Conservation (phyloP, 805 yeast genomes). For the Wickerhamiella qilinensis region DNA sequence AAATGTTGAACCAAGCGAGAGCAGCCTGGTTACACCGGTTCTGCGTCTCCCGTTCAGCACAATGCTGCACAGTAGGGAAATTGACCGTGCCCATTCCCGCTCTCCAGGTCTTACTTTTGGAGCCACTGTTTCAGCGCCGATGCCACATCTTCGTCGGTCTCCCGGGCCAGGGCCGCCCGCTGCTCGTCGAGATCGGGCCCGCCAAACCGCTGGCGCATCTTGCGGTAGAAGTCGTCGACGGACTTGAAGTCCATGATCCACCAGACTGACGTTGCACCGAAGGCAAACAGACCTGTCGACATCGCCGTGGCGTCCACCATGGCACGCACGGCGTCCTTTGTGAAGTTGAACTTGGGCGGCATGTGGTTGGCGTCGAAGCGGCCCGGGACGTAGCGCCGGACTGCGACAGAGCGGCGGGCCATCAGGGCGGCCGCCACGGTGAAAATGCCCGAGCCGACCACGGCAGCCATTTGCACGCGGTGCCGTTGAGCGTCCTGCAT, state of each 20-base stretch:
- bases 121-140: neutral
- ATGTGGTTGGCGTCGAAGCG: slow-evolving; percentile 72
- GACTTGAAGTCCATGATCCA: slow-evolving; percentile 66
- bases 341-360: slow-evolving; percentile 69
- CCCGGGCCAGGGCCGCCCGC: slow-evolving; percentile 10
- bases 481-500: slow-evolving; percentile 21
- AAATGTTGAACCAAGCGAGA: too few relatives aligned
- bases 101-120: too few relatives aligned
- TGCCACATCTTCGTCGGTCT: slow-evolving; percentile 7
- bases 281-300: slow-evolving; percentile 55
- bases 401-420: slow-evolving; percentile 57
- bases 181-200: slow-evolving; percentile 32
- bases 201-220: slow-evolving; percentile 48
- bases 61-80: too few relatives aligned
- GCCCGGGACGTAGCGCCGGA: slow-evolving; percentile 58
- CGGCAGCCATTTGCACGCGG: slow-evolving; percentile 55
- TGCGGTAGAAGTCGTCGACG: slow-evolving; percentile 53
- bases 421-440: slow-evolving; percentile 58
- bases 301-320: slow-evolving; percentile 66
- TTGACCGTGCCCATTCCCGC: too few relatives aligned
- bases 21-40: too few relatives aligned
- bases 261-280: slow-evolving; percentile 57
- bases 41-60: too few relatives aligned
- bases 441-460: slow-evolving; percentile 55
- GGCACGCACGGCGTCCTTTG: slow-evolving; percentile 73